These are phyloP conservation scores for Cyberlindnera maclurae DNA, from an alignment of 805 yeast species.

Conservation along the genomic window DNA sequence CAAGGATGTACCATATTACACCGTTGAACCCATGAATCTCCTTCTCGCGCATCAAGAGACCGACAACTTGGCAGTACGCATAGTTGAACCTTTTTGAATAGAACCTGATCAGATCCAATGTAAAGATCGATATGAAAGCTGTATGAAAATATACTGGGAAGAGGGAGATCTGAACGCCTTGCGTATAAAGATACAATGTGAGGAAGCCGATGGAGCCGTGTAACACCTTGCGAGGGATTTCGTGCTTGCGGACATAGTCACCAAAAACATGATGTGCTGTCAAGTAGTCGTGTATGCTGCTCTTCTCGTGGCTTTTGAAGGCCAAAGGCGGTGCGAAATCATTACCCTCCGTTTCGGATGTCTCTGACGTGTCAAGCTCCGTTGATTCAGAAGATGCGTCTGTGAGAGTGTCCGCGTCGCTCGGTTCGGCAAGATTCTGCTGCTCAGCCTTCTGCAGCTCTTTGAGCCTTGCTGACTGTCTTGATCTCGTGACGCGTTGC, in stretches of 20 bases:
- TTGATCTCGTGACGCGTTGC: no score
- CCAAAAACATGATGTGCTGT: slow-evolving; percentile 39
- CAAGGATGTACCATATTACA: slow-evolving; percentile 79
- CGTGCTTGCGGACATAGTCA: slow-evolving; percentile 66
- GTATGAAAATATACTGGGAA: slow-evolving; percentile 54
- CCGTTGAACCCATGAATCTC: slow-evolving; percentile 78
- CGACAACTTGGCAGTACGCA: slow-evolving; percentile 58
- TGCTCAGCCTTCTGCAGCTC: no score
- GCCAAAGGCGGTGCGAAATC: no score
- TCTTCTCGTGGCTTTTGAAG: no score
- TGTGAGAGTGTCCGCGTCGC: no score
- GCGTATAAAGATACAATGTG: slow-evolving; percentile 64
- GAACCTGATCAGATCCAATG: slow-evolving; percentile 65
- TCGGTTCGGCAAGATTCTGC: no score
- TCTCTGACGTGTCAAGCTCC: no score
- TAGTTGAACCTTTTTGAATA: slow-evolving; percentile 53
- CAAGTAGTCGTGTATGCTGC: slow-evolving; percentile 17
- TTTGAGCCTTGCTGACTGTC: no score
- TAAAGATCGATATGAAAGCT: slow-evolving; percentile 48
- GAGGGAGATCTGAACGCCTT: slow-evolving; percentile 46
- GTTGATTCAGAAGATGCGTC: no score
- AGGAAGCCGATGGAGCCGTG: slow-evolving; percentile 87
- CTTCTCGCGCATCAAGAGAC: slow-evolving; percentile 77
- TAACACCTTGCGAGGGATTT: slow-evolving; percentile 78
- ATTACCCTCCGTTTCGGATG: no score